Base-by-base conservation (phyloP, 305 asterid genomes). In the Lippia alba region DNA sequence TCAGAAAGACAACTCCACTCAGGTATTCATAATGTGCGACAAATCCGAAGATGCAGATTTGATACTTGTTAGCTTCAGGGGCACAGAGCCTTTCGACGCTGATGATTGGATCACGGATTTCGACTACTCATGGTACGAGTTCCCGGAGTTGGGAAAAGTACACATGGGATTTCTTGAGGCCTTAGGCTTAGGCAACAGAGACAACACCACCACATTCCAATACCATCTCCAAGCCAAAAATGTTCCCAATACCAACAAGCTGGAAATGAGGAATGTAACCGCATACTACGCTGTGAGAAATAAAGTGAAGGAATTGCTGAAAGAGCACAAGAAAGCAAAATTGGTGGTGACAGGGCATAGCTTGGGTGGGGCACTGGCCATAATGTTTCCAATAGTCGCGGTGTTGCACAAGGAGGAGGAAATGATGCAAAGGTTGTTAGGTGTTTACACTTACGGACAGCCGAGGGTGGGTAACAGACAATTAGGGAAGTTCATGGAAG, bases 101-200 rank as follows among this genome's bases (percentile, higher is more conserved):
- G 96, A 88, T 74, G 99, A 91, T 59, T 94, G 99, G 99, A 79
- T 82, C 63, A 94, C 98, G 8, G 98, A 94, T 82, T 90, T 92
- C 6, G 99, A 94, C 81, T 91, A 91, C 73, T 91, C 99, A n/a
- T 94, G 99, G 98, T 94, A 87, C 5, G 97, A 91, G 75, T 85
- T 94, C 56, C 97, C 96, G 3, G 64, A 81, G 53, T 85, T 92
- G 0, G 99, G 98, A 17, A 94, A 88, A 74, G 94, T 94, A 12
- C 98, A 94, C 56, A 84, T 90, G 99, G 99, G 99, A 54, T 94
- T 94, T 75, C 81, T 94, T 6, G 99, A 94, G 81, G 99, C 99
- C 77, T 78, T 94, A 67, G 99, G 99, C 55, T 77, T 94, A 74
- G 98, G 99, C 39, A 90, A 64, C 86, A 85, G 99, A 74, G 76